Conservation (phyloP, 768 basidiomycete species). For the Phaffia tasmanica region DNA sequence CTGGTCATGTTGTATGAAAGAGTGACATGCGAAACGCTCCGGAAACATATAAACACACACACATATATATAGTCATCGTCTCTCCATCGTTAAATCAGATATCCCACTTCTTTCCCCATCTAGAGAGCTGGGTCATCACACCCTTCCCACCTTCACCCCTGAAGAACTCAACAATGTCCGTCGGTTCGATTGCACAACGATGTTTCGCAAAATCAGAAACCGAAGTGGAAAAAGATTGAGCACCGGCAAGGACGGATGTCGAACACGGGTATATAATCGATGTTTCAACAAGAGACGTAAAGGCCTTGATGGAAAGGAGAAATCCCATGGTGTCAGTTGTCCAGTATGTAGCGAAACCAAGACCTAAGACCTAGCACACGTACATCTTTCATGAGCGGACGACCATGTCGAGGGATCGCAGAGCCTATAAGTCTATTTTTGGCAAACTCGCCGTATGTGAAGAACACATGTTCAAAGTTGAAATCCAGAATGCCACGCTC, state of each 20-base stretch:
- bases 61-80: too few relatives aligned
- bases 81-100: constrained; percentile 15
- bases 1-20: neutral
- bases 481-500: constrained; percentile 66
- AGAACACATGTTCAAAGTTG: constrained; percentile 85
- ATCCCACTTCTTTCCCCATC: constrained; percentile 37
- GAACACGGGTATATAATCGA: constrained; percentile 47
- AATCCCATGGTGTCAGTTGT: neutral
- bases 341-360: constrained; percentile 54
- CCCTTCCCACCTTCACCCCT: constrained; percentile 33
- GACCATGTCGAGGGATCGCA: constrained; percentile 34
- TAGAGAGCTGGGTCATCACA: constrained; percentile 33
- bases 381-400: constrained; percentile 44
- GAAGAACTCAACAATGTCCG: constrained; percentile 46
- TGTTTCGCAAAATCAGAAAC: constrained; percentile 66
- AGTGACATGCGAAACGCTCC: neutral
- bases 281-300: constrained; percentile 53
- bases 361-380: constrained; percentile 57
- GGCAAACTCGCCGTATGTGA: constrained; percentile 51
- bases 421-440: constrained; percentile 40
- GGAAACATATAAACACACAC: neutral
- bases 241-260: constrained; percentile 30
- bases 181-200: constrained; percentile 53
- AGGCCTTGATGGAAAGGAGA: constrained; percentile 47
- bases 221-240: constrained; percentile 45